Percentiles rank a stretch among this genome's conserved stretches.
Evolutionary conservation across 495 filamentous ascomycete species (phyloP).

Genomic region (Penicillium angulare): DNA sequence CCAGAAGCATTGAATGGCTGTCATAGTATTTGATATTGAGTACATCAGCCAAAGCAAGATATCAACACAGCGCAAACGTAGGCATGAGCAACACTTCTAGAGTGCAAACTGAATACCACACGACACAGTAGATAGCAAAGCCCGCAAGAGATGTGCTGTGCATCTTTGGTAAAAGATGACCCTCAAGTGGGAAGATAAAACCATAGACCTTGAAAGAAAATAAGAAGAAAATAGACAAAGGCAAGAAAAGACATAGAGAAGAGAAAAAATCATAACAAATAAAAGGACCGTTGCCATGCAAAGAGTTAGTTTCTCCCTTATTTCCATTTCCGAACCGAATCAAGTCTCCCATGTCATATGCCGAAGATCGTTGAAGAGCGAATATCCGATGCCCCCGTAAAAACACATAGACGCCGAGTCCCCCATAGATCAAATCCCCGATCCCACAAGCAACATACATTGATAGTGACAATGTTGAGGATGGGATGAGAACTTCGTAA

Average conservation of each 20-base stretch:
- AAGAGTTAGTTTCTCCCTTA: conserved; percentile 18
- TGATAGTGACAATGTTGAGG: conserved; percentile 19
- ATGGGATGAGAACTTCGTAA: conserved; percentile 6
- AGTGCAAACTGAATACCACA: conserved; percentile 29
- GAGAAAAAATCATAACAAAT: conserved; percentile 18
- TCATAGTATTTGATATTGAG: conserved; percentile 11
- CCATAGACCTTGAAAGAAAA: conserved; percentile 7
- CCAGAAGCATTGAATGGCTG: background rate
- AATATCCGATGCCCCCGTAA: conserved; percentile 11
- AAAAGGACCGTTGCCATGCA: conserved; percentile 18
- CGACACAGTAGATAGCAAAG: conserved; percentile 23
- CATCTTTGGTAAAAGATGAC: conserved; percentile 18
- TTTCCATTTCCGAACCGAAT: conserved; percentile 18
- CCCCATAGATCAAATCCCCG: conserved; percentile 11
- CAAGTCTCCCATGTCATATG: conserved; percentile 22
- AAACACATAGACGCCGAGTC: conserved; percentile 24
- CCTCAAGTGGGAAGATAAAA: background rate
- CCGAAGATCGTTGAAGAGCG: conserved; percentile 21
- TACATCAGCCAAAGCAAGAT: conserved; percentile 25
- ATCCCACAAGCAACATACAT: conserved; percentile 12
- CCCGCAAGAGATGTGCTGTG: conserved; percentile 14
- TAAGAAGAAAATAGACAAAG: conserved; percentile 15
- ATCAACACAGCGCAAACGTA: conserved; percentile 10
- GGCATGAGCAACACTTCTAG: conserved; percentile 24
- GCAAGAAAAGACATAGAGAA: conserved; percentile 16